Conservation (phyloP, 495 filamentous ascomycete genomes). For the Cercophora scortea region DNA sequence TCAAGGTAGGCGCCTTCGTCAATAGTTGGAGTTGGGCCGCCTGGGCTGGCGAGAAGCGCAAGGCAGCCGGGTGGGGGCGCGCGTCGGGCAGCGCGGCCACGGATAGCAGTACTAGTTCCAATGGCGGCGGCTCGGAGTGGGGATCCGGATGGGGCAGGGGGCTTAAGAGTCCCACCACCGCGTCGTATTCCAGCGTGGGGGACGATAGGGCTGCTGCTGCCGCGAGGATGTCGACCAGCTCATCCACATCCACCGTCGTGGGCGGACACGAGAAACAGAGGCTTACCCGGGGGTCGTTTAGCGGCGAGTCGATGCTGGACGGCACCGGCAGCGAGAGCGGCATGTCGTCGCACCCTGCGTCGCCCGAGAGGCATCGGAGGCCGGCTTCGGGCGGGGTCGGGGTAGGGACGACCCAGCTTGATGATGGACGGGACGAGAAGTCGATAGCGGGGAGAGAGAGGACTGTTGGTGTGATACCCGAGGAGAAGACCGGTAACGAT, state of each 20-base stretch:
- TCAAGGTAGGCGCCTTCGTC: constrained; percentile 78
- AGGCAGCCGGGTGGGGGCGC: constrained; percentile 49
- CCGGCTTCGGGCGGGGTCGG: too few relatives aligned
- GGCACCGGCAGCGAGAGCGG: constrained; percentile 23
- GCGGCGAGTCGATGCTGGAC: constrained; percentile 33
- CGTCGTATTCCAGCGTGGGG: constrained; percentile 18
- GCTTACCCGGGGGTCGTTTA: constrained; percentile 26
- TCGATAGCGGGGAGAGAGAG: too few relatives aligned
- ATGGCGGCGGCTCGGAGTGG: constrained; percentile 23
- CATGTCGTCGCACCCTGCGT: constrained; percentile 15
- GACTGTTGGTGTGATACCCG: too few relatives aligned
- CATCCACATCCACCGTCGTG: constrained; percentile 2
- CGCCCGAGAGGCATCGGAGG: too few relatives aligned
- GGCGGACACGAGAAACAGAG: constrained; percentile 13
- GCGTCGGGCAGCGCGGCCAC: not conserved
- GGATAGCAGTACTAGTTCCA: not conserved
- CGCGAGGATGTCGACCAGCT: not conserved
- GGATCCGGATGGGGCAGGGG: constrained; percentile 25
- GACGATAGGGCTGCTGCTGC: constrained; percentile 12
- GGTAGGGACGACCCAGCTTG: too few relatives aligned
- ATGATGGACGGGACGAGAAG: too few relatives aligned
- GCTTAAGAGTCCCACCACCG: constrained; percentile 27
- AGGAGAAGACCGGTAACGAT: too few relatives aligned
- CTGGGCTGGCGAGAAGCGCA: constrained; percentile 88
- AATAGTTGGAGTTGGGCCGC: constrained; percentile 96